Conservation (phyloP, 306 rosid genomes). For the cucumber (Cucumis sativus) region Cucumber_9930_V3 NC_026659.2:20212501-20213000, state of each 20-base stretch:
- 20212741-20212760: constrained; percentile 19
- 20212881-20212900: constrained; percentile 18
- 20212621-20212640: constrained; percentile 25
- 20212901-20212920: not conserved
- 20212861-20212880: constrained; percentile 27
- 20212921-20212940: constrained; percentile 19
- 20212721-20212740: constrained; percentile 32
- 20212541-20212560: constrained; percentile 15
- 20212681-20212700: constrained; percentile 38
- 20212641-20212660: constrained; percentile 20
- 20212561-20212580: constrained; percentile 33
- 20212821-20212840: constrained; percentile 22
- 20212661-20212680: constrained; percentile 23
- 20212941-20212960: not conserved
- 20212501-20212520: constrained; percentile 20
- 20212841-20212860: constrained; percentile 22
- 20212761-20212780: not conserved
- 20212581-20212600: constrained; percentile 25
- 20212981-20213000: not conserved
- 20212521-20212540: constrained; percentile 5
- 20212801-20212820: not conserved
- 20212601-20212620: constrained; percentile 40
- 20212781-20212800: not conserved
- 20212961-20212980: constrained; percentile 11
- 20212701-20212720: constrained; percentile 33